Conservation (phyloP, 345 rosid genomes). For the Melaleuca alternifolia region DNA sequence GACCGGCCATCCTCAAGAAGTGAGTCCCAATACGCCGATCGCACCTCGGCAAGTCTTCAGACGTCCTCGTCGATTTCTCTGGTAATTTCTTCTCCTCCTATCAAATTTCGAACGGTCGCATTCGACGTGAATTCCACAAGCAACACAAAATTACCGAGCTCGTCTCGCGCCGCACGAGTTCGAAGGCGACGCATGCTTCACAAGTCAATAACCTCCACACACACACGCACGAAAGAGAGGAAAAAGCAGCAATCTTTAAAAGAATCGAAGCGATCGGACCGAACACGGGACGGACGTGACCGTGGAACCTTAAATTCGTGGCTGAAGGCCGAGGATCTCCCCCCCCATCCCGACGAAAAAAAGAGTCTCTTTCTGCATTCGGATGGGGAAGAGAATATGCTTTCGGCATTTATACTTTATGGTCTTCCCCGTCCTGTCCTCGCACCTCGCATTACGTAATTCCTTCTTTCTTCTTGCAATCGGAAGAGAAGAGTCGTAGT, state of each 20-base stretch:
- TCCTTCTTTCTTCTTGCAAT: neutral
- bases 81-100: neutral
- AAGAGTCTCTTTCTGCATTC: neutral
- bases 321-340: neutral
- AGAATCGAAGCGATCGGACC: neutral
- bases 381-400: neutral
- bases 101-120: no score
- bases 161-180: no score
- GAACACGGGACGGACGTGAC: neutral
- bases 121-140: neutral
- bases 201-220: neutral
- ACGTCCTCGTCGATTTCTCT: no score
- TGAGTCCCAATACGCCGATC: neutral
- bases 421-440: neutral
- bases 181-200: neutral
- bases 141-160: no score
- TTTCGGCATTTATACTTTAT: neutral
- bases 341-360: neutral
- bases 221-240: neutral
- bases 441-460: no score
- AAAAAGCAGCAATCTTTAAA: neutral
- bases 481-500: neutral
- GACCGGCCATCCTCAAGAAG: fast-evolving
- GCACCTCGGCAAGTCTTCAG: neutral
- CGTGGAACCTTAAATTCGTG: neutral